These are phyloP conservation scores for Nitzschia putrida DNA, from an alignment of 108 stramenopile genomes.

Conservation along the genomic window DNA sequence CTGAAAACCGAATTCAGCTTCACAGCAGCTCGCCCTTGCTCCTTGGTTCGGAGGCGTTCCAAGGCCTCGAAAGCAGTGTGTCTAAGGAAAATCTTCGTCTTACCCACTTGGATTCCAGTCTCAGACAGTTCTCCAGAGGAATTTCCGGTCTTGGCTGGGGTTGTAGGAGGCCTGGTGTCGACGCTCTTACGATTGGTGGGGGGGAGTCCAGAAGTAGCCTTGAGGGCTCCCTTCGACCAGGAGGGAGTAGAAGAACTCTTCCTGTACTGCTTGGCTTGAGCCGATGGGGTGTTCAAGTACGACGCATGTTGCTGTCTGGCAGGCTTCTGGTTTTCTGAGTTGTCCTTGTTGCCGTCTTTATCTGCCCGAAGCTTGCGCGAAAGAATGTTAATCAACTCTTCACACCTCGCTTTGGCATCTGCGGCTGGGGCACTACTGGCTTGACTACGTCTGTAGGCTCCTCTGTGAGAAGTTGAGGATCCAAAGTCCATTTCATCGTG, in stretches of 20 bases:
- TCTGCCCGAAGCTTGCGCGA: conserved; percentile 28
- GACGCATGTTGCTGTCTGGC: neutral
- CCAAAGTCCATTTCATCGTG: conserved; percentile 33
- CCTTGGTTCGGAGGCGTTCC: conserved; percentile 61
- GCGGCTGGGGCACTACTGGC: neutral
- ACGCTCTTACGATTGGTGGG: conserved; percentile 12
- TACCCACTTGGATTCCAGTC: conserved; percentile 84
- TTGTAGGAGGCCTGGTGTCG: conserved; percentile 23
- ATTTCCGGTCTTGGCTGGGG: conserved; percentile 10
- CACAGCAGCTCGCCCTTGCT: conserved; percentile 45
- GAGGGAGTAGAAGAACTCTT: conserved; percentile 23
- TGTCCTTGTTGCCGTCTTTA: conserved; percentile 13
- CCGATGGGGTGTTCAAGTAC: neutral
- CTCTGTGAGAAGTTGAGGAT: neutral
- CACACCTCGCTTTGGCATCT: conserved; percentile 20
- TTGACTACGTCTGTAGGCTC: neutral
- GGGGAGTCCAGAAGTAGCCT: conserved; percentile 5
- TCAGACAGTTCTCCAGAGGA: conserved; percentile 48
- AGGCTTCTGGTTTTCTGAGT: conserved; percentile 37
- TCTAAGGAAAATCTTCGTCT: conserved; percentile 86
- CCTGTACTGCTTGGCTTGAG: conserved; percentile 22
- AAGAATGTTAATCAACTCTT: conserved; percentile 37
- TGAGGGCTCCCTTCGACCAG: conserved; percentile 28
- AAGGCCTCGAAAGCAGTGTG: conserved; percentile 75
- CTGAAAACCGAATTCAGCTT: conserved; percentile 58